These are phyloP conservation scores for Mycoemilia scoparia DNA, from an alignment of 192 early-diverging fungal species.

Conservation along the genomic window DNA sequence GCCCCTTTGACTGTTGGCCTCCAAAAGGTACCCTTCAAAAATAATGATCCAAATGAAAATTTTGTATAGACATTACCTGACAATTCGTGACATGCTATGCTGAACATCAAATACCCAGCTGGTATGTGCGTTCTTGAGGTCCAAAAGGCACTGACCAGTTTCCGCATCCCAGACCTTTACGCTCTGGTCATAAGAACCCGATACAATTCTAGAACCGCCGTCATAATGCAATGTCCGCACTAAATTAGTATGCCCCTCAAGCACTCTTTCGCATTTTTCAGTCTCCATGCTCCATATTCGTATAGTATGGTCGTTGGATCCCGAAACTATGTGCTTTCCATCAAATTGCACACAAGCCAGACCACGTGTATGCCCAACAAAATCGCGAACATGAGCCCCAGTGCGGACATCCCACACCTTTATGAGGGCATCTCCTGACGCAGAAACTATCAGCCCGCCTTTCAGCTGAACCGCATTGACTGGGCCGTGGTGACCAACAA, in stretches of 20 bases:
- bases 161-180: conserved; percentile 88
- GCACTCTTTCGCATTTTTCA: conserved; percentile 38
- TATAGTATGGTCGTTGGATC: conserved; percentile 66
- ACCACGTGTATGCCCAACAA: conserved; percentile 61
- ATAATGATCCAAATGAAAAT: too few species aligned
- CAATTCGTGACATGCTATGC: conserved; percentile 61
- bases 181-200: conserved; percentile 83
- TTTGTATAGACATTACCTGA: too few species aligned
- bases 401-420: conserved; percentile 63
- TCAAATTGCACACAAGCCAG: conserved; percentile 75
- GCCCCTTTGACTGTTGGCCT: too few species aligned
- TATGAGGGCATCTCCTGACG: conserved; percentile 64
- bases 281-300: conserved; percentile 61
- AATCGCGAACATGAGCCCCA: conserved; percentile 52
- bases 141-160: conserved; percentile 54
- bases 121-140: conserved; percentile 54
- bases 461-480: conserved; percentile 83
- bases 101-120: conserved; percentile 98
- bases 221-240: conserved; percentile 72
- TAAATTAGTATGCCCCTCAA: conserved; percentile 49
- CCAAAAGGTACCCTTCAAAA: too few species aligned
- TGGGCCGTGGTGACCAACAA: conserved; percentile 75
- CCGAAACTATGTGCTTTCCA: conserved; percentile 54
- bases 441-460: conserved; percentile 52
- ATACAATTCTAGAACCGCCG: conserved; percentile 63